A percentile compares a stretch with the other conserved stretches of the same genome.
These are phyloP conservation scores for Leishmania aethiopica DNA, from an alignment of 208 protist genomes.

Conservation along the genomic window DNA sequence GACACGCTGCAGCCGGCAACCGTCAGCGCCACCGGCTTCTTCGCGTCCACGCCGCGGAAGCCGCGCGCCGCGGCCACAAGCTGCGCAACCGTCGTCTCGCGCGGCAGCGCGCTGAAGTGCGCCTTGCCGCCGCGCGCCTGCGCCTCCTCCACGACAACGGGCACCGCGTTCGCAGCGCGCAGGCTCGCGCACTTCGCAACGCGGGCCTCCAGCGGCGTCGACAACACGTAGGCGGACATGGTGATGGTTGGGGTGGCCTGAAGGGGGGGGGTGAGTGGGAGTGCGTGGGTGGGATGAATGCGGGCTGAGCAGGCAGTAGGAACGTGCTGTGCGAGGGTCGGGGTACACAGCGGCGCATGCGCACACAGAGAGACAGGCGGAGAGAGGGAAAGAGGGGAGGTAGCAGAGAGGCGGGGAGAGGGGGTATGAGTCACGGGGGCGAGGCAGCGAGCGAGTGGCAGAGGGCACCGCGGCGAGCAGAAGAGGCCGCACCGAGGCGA, in stretches of 20 bases:
- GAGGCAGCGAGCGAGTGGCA: not conserved
- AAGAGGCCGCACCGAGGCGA: not conserved
- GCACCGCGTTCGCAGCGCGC: constrained; percentile 4
- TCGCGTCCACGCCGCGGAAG: constrained; percentile 18
- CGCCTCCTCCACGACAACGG: constrained; percentile 28
- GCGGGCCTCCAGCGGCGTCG: constrained; percentile 24
- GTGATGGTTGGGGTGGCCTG: not conserved
- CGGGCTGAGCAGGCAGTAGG: not conserved
- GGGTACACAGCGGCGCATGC: not conserved
- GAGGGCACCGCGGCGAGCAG: too few species aligned
- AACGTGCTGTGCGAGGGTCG: not conserved
- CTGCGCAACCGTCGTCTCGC: constrained; percentile 32
- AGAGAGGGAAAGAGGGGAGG: not conserved
- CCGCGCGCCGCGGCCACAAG: constrained; percentile 25
- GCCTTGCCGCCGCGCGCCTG: constrained; percentile 26
- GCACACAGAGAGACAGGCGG: not conserved
- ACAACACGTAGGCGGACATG: constrained; percentile 27
- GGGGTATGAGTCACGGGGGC: not conserved
- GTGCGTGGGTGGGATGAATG: not conserved
- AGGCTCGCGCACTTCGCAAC: constrained; percentile 26
- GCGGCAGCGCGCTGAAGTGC: constrained; percentile 35
- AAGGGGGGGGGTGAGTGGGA: too few species aligned
- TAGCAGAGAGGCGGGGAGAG: not conserved
- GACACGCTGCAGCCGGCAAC: constrained; percentile 29
- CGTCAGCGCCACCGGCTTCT: constrained; percentile 28